Base-by-base conservation (phyloP, 768 basidiomycete species). In the Rhodosporidiobolus sp. region DNA sequence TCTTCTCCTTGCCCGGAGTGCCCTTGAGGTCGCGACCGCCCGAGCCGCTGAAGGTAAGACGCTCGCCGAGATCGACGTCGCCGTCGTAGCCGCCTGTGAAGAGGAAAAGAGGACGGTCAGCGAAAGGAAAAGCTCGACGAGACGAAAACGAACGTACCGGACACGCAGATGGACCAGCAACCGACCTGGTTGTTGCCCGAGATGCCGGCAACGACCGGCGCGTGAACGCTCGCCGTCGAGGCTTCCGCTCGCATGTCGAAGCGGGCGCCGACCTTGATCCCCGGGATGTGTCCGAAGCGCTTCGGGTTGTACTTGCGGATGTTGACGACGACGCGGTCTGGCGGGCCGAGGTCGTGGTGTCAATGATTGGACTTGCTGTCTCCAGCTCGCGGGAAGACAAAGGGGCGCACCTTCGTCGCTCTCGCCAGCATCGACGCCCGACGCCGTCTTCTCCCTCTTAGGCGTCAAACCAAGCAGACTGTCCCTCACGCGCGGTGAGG, bases 121-220 rank as follows among this genome's bases (percentile, higher is more conserved):
- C 53, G 17, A 2, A 28, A 56, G 19, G 53, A 6, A 38, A 43
- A 19, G 32, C 28, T 32, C 30, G 46, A 67, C 30, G 80, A 93
- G n/a, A n/a, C n/a, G n/a, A n/a, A n/a, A n/a, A n/a, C n/a, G n/a
- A n/a, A n/a, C n/a, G n/a, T n/a, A 19, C 94, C 94, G 52, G 90
- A 92, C 6, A 95, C 85, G 4, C 90, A 92, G 22, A 96, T 86
- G 54, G 90, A 92, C 75, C 89, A 90, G 4, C 91, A 90, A 4
- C 94, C 93, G 3, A 75, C 76, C 10, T 88, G 72, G 0, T 82
- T 82, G 5, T 88, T 84, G 43, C 85, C 86, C 16, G 88, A 84
- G 55, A 96, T 94, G 0, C 94, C 94, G 48, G 86, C 89, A 11
- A 95, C 92, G 83, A 86, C 87, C 0, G 92, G 92, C 4, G 90